These are phyloP conservation scores for Melanopsichium pennsylvanicum DNA, from an alignment of 1,284 basidiomycete species.

Conservation along the genomic window DNA sequence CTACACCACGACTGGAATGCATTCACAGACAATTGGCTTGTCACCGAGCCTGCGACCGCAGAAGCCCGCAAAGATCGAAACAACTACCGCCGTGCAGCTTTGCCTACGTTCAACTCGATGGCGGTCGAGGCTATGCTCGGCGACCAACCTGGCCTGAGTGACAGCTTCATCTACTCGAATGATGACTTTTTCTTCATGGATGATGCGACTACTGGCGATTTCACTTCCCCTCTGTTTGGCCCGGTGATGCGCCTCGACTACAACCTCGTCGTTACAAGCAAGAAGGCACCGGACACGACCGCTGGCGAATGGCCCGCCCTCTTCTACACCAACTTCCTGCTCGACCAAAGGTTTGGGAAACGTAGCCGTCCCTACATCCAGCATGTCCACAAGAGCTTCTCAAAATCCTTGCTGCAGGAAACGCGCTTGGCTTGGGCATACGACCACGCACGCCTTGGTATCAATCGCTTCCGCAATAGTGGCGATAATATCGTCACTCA, in stretches of 20 bases:
- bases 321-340: constrained; percentile 31
- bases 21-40: constrained; percentile 36
- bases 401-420: constrained; percentile 30
- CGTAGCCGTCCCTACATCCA: constrained; percentile 34
- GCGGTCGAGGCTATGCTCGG: constrained; percentile 50
- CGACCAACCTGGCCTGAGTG: constrained; percentile 30
- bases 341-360: constrained; percentile 44
- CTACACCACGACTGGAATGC: constrained; percentile 55
- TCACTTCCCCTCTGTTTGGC: constrained; percentile 45
- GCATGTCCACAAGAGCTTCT: constrained; percentile 43
- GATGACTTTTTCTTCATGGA: constrained; percentile 55
- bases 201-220: constrained; percentile 22
- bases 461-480: constrained; percentile 36
- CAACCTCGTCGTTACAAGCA: constrained; percentile 23
- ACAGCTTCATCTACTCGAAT: constrained; percentile 47
- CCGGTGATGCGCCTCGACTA: constrained; percentile 51
- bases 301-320: constrained; percentile 46
- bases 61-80: constrained; percentile 7
- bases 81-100: constrained; percentile 29
- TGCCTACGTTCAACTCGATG: constrained; percentile 58
- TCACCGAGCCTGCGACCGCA: constrained; percentile 4
- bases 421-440: constrained; percentile 37
- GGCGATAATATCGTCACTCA: constrained; percentile 41
- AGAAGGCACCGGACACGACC: constrained; percentile 9
- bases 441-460: constrained; percentile 21